Evolutionary conservation across 2,329 filamentous ascomycete genomes (phyloP).

Genomic region (Cryphonectria carpinicola): DNA sequence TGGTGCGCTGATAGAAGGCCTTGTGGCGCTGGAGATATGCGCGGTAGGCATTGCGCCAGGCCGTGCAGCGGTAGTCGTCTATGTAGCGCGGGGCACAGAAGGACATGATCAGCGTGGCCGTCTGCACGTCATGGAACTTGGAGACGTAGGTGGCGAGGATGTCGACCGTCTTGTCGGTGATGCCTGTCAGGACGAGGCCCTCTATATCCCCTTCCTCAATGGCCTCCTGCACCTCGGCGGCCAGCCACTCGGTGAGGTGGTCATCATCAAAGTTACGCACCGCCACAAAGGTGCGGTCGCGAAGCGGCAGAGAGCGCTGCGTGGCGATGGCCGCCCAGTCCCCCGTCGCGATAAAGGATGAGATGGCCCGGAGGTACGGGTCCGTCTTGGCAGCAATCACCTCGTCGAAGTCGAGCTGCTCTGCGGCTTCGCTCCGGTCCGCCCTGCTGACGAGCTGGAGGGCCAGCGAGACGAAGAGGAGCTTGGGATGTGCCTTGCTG

Average conservation of each 20-base stretch:
- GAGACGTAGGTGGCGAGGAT: slow-evolving; percentile 76
- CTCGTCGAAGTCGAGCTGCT: slow-evolving; percentile 62
- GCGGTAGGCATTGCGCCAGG: slow-evolving; percentile 74
- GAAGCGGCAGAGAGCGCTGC: slow-evolving; percentile 72
- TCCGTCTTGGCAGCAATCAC: slow-evolving; percentile 68
- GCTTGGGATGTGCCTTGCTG: slow-evolving; percentile 64
- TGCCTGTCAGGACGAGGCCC: slow-evolving; percentile 76
- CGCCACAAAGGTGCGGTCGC: slow-evolving; percentile 75
- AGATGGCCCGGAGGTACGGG: slow-evolving; percentile 79
- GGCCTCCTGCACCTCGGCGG: slow-evolving; percentile 64
- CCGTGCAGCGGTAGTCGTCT: slow-evolving; percentile 73
- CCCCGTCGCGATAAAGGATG: slow-evolving; percentile 75
- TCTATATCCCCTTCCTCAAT: slow-evolving; percentile 73
- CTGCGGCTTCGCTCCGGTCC: slow-evolving; percentile 47
- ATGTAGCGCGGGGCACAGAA: slow-evolving; percentile 77
- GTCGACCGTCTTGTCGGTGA: slow-evolving; percentile 73
- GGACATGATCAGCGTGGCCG: slow-evolving; percentile 74
- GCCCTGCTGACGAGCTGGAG: slow-evolving; percentile 65
- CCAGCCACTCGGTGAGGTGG: slow-evolving; percentile 68
- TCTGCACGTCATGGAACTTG: slow-evolving; percentile 78
- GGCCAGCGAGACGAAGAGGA: slow-evolving; percentile 70
- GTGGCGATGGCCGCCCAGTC: slow-evolving; percentile 77
- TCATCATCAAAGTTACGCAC: slow-evolving; percentile 67
- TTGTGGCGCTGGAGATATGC: slow-evolving; percentile 74
- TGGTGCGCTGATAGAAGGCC: slow-evolving; percentile 73